Percentiles rank a stretch among this genome's conserved stretches.
Evolutionary conservation across 305 asterid species (phyloP).

Genomic region (Striga hermonthica): DNA sequence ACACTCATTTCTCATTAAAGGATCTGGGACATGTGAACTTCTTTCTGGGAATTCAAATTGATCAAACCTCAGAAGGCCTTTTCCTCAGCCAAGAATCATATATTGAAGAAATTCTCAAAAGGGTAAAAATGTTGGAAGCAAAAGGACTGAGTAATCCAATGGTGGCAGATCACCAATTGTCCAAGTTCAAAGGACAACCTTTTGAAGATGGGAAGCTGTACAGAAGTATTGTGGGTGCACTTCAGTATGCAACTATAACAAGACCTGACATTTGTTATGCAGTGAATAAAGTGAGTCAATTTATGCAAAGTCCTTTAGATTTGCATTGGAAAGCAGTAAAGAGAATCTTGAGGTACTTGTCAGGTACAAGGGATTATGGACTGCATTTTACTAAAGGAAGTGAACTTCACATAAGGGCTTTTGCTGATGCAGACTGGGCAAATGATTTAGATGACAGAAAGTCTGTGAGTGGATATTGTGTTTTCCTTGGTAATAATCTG

Average conservation of each 20-base stretch:
- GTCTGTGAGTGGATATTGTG: neutral
- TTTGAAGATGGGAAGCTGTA: neutral
- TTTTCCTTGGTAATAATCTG: neutral
- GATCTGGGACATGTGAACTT: neutral
- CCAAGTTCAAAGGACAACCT: neutral
- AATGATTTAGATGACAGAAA: neutral
- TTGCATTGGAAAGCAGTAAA: neutral
- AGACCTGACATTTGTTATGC: too few species aligned
- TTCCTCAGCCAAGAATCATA: neutral
- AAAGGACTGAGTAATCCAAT: neutral
- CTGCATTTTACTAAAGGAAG: neutral
- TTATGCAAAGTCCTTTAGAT: neutral
- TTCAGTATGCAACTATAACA: neutral
- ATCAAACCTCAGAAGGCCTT: neutral
- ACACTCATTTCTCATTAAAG: neutral
- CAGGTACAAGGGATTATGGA: neutral
- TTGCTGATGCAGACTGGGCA: neutral
- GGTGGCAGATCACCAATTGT: neutral
- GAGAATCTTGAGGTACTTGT: neutral
- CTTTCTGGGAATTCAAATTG: too few species aligned
- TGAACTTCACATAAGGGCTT: neutral
- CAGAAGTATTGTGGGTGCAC: neutral
- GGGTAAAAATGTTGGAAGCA: neutral
- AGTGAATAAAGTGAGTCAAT: neutral
- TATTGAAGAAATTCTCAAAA: neutral